phyloP scores from a whole-genome alignment of 805 yeast species.

The Saccharomyces mikatae region DNA sequence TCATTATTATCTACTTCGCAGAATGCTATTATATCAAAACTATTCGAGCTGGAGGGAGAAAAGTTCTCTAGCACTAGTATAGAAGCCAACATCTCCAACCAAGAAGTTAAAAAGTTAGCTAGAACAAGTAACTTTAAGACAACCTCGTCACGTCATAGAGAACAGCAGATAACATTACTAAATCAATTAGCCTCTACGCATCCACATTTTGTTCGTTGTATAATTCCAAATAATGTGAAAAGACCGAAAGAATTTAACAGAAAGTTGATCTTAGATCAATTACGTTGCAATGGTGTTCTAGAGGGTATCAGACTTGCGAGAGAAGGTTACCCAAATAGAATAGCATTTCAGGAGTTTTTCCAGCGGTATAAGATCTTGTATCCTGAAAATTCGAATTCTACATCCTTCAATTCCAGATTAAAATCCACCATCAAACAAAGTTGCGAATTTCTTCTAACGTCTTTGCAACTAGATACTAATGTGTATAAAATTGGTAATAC shows the following conservation, averaged over 20 bases:
- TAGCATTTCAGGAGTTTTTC: constrained; percentile 73
- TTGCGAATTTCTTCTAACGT: constrained; percentile 57
- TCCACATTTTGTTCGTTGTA: constrained; percentile 96
- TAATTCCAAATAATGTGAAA: constrained; percentile 77
- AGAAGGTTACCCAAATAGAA: constrained; percentile 92
- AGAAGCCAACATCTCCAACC: constrained; percentile 21
- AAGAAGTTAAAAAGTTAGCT: constrained; percentile 21
- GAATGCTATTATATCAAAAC: constrained; percentile 44
- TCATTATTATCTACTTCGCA: constrained; percentile 51
- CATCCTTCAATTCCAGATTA: constrained; percentile 4
- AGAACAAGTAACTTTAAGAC: constrained; percentile 49
- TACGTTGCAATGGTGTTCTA: constrained; percentile 92
- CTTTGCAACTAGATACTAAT: constrained; percentile 62
- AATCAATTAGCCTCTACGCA: constrained; percentile 67
- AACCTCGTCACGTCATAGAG: constrained; percentile 82
- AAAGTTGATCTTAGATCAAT: constrained; percentile 71
- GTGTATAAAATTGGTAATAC: constrained; percentile 87
- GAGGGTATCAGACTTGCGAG: constrained; percentile 97
- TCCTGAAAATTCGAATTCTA: constrained; percentile 38
- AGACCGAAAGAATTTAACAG: constrained; percentile 66
- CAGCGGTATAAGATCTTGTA: constrained; percentile 62
- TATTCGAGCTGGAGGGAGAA: constrained; percentile 37
- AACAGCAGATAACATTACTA: constrained; percentile 68
- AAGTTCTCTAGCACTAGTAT: constrained; percentile 19
- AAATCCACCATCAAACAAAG: constrained; percentile 49